Percentiles rank a stretch among this genome's conserved stretches.
Evolutionary conservation across 2,329 filamentous ascomycete genomes (phyloP).

Genomic region (Venturia aucupariae): DNA sequence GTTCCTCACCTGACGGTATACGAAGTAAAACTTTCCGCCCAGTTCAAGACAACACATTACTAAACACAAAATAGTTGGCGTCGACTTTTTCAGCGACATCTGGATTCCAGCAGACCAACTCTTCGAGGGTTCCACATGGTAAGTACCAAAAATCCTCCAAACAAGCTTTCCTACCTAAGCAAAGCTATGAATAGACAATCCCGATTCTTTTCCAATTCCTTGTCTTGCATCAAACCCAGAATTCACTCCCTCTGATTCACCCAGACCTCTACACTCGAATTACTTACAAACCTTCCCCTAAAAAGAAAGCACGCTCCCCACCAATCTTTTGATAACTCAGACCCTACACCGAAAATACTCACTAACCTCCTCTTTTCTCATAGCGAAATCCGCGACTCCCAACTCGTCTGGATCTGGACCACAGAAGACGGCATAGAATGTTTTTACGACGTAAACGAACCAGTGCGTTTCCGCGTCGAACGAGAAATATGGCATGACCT

Average conservation of each 20-base stretch:
- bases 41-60: background rate
- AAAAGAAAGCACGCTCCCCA: background rate
- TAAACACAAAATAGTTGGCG: slow-evolving; percentile 48
- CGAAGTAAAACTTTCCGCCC: slow-evolving; percentile 41
- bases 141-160: slow-evolving; percentile 27
- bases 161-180: background rate
- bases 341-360: slow-evolving; percentile 16
- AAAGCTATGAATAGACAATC: background rate
- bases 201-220: background rate
- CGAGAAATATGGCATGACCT: slow-evolving; percentile 87
- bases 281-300: background rate
- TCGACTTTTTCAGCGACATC: slow-evolving; percentile 93
- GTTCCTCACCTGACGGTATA: slow-evolving; percentile 55
- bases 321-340: too few relatives aligned
- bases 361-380: slow-evolving; percentile 13
- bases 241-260: background rate
- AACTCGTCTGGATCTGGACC: slow-evolving; percentile 79
- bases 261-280: background rate
- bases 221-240: background rate
- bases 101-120: slow-evolving; percentile 61
- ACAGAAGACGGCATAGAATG: slow-evolving; percentile 47
- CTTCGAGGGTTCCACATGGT: slow-evolving; percentile 70
- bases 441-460: slow-evolving; percentile 81
- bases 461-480: slow-evolving; percentile 76
- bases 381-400: slow-evolving; percentile 25